Conservation (phyloP, 2,329 filamentous ascomycete genomes). For the Neofusicoccum sp. region DNA sequence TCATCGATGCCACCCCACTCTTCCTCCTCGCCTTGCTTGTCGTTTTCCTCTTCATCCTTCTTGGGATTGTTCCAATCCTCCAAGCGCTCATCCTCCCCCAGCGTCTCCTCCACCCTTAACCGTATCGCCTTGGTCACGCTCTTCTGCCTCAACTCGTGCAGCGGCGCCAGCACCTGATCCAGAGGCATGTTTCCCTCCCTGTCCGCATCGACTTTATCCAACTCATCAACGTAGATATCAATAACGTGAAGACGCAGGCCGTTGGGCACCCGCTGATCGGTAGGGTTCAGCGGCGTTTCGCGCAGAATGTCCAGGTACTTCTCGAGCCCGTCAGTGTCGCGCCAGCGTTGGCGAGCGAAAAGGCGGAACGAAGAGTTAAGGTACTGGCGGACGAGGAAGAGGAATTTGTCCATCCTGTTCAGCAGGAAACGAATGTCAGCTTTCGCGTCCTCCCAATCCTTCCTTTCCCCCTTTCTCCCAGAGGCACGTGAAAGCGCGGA, state of each 20-base stretch:
- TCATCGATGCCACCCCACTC: conserved; percentile 71
- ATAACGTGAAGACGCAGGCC: conserved; percentile 83
- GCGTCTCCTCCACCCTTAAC: conserved; percentile 64
- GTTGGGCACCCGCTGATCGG: conserved; percentile 65
- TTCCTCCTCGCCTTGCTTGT: conserved; percentile 47
- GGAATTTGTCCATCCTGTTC: conserved; percentile 80
- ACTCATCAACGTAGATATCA: conserved; percentile 89
- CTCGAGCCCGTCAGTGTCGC: conserved; percentile 36
- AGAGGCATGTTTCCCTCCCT: conserved; percentile 41
- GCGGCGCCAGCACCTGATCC: conserved; percentile 52
- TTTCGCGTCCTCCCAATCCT: neutral
- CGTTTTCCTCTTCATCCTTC: conserved; percentile 38
- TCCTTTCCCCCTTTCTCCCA: too few species aligned
- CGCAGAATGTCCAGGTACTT: conserved; percentile 49
- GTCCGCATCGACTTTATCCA: conserved; percentile 65
- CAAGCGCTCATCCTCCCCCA: conserved; percentile 69
- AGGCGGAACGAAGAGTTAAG: conserved; percentile 66
- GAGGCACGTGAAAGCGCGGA: conserved; percentile 58
- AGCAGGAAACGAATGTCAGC: neutral
- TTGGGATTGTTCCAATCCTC: conserved; percentile 53
- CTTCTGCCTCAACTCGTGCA: conserved; percentile 55
- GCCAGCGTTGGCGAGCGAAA: conserved; percentile 43
- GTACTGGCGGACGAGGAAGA: conserved; percentile 78
- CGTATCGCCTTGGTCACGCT: conserved; percentile 71
- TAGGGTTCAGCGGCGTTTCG: conserved; percentile 45